Evolutionary conservation across 2,329 filamentous ascomycete genomes (phyloP).

Genomic region (Venturia asperata): DNA sequence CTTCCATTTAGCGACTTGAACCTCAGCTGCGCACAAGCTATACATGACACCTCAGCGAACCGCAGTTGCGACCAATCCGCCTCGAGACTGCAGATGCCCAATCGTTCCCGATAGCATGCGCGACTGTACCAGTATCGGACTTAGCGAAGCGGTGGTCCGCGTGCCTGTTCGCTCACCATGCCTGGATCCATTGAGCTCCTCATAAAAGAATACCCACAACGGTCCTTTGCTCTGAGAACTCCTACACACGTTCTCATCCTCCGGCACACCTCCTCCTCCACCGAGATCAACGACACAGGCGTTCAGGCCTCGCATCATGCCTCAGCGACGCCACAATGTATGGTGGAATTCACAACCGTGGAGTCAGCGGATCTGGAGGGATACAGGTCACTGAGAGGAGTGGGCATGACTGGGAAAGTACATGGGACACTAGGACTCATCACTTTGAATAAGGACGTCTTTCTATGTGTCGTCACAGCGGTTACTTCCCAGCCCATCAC

Average conservation of each 20-base stretch:
- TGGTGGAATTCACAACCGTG: constrained; percentile 74
- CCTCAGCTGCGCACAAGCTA: background rate
- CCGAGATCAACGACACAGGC: constrained; percentile 22
- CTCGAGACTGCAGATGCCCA: background rate
- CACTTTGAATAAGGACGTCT: constrained; percentile 75
- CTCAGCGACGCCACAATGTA: constrained; percentile 55
- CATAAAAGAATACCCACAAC: constrained; percentile 78
- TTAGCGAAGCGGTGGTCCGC: background rate
- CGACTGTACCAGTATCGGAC: background rate
- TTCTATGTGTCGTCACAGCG: constrained; percentile 80
- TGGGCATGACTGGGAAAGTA: constrained; percentile 49
- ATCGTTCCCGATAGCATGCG: background rate
- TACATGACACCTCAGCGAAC: background rate
- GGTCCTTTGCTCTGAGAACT: constrained; percentile 80
- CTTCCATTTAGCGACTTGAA: background rate
- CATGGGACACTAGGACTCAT: constrained; percentile 86
- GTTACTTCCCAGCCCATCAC: constrained; percentile 66
- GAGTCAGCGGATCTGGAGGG: constrained; percentile 62
- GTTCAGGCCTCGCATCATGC: constrained; percentile 22
- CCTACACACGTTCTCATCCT: constrained; percentile 75
- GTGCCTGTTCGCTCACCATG: constrained; percentile 30
- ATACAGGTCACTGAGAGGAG: constrained; percentile 65
- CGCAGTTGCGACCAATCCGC: background rate
- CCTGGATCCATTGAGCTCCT: constrained; percentile 62
- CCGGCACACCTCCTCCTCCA: constrained; percentile 46